phyloP scores from a whole-genome alignment of 768 basidiomycete genomes.

The Porphyrellus cyaneotinctus region DNA sequence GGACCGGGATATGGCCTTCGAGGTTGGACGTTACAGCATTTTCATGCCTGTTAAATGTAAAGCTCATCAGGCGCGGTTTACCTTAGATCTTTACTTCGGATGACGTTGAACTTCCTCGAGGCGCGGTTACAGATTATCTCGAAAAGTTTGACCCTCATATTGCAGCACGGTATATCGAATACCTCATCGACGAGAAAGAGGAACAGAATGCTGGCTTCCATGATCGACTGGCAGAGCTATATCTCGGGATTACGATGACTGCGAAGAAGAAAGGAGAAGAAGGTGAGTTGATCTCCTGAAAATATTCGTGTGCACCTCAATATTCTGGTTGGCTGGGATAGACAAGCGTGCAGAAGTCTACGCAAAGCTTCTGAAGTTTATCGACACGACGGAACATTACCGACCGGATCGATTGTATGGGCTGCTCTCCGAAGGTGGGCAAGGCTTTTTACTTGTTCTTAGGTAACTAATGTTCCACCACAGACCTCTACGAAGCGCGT shows the following conservation, averaged over 20 bases:
- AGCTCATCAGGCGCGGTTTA: background rate
- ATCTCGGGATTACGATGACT: conserved; percentile 62
- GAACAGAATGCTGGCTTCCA: conserved; percentile 72
- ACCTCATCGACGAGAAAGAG: conserved; percentile 67
- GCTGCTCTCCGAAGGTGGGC: conserved; percentile 74
- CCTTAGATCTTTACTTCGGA: conserved; percentile 91
- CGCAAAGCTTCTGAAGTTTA: conserved; percentile 70
- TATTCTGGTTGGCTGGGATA: conserved; percentile 21
- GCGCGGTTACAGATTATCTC: conserved; percentile 72
- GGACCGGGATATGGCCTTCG: conserved; percentile 68
- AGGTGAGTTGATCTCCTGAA: conserved; percentile 36
- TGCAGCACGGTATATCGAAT: conserved; percentile 80
- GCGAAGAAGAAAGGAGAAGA: conserved; percentile 59
- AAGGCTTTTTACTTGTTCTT: background rate
- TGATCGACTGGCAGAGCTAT: conserved; percentile 85
- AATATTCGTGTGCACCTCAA: background rate
- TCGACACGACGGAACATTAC: conserved; percentile 66
- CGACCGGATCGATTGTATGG: conserved; percentile 77
- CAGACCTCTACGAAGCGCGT: conserved; percentile 87
- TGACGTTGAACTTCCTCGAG: conserved; percentile 84
- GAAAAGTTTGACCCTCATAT: conserved; percentile 65
- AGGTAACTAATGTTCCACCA: background rate
- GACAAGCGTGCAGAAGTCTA: conserved; percentile 52
- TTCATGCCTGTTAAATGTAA: background rate
- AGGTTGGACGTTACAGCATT: conserved; percentile 41